Percentiles rank a stretch among this genome's conserved stretches.
Conservation (phyloP, 2,329 filamentous ascomycete genomes). For the Fusarium nanum region DNA sequence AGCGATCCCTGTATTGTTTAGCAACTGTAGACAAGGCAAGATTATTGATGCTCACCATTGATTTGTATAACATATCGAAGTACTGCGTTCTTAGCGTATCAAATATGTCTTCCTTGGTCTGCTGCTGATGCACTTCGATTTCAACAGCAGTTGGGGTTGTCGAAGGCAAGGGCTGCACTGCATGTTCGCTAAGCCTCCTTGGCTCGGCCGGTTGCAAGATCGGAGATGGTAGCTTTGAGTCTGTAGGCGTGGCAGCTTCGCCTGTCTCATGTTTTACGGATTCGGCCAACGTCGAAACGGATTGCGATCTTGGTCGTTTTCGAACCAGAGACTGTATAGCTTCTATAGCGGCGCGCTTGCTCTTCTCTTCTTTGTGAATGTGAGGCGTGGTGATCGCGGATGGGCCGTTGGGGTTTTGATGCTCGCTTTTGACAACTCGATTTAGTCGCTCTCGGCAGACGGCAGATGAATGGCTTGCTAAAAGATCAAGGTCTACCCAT, state of each 20-base stretch:
- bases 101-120: conserved; percentile 65
- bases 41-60: conserved; percentile 62
- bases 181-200: neutral
- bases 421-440: conserved; percentile 30
- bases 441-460: conserved; percentile 49
- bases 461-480: conserved; percentile 62
- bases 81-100: conserved; percentile 69
- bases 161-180: neutral
- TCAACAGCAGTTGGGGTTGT: conserved; percentile 1
- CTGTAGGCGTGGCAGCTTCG: conserved; percentile 21
- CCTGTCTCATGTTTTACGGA: conserved; percentile 33
- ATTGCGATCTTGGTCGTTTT: conserved; percentile 60
- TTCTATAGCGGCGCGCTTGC: conserved; percentile 70
- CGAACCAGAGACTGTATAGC: conserved; percentile 71
- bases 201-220: conserved; percentile 32
- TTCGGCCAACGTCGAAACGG: conserved; percentile 54
- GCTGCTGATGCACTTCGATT: conserved; percentile 45
- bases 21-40: neutral
- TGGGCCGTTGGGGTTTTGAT: conserved; percentile 34
- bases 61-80: conserved; percentile 70
- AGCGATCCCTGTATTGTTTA: conserved; percentile 70
- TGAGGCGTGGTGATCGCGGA: conserved; percentile 56
- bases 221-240: conserved; percentile 40
- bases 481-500: conserved; percentile 71
- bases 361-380: conserved; percentile 63